A percentile compares a stretch with the other conserved stretches of the same genome.
These are phyloP conservation scores for Aspergillus ochraceus DNA, from an alignment of 2,329 filamentous ascomycete species.

Conservation along the genomic window DNA sequence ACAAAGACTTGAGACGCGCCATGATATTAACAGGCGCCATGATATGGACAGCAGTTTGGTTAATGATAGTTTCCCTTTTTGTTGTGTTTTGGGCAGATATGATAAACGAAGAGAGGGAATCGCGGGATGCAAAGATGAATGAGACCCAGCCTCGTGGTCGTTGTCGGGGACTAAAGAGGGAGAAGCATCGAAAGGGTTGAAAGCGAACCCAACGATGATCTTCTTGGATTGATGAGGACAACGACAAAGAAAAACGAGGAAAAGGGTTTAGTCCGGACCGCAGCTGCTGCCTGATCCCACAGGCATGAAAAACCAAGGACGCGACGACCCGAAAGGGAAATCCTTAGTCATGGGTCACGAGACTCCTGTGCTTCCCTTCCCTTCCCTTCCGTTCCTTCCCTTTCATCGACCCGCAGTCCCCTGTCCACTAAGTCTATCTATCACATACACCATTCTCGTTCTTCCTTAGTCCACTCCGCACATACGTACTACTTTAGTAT, in stretches of 20 bases:
- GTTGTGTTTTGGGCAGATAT: no score
- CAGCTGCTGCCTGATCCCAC: slow-evolving; percentile 8
- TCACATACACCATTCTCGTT: background rate
- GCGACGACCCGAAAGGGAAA: no score
- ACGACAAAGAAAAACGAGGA: slow-evolving; percentile 8
- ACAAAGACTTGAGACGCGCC: slow-evolving; percentile 33
- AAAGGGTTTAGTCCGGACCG: background rate
- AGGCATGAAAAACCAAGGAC: slow-evolving; percentile 5
- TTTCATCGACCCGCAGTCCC: no score
- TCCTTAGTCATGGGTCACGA: background rate
- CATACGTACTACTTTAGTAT: background rate
- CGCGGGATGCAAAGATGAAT: background rate
- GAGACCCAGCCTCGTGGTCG: background rate
- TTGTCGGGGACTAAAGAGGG: background rate
- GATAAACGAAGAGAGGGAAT: background rate
- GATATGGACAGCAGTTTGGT: background rate
- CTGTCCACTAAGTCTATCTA: background rate
- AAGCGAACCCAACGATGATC: slow-evolving; percentile 2
- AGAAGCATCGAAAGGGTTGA: background rate
- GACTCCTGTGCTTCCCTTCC: background rate
- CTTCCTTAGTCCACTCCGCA: background rate
- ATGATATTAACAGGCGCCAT: slow-evolving; percentile 38
- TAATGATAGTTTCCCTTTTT: background rate
- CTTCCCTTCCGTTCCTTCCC: background rate
- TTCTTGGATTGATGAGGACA: slow-evolving; percentile 1